A percentile compares a stretch with the other conserved stretches of the same genome.
Evolutionary conservation across 2,329 filamentous ascomycete genomes (phyloP).

Genomic region (Exophiala oligosperma): DNA sequence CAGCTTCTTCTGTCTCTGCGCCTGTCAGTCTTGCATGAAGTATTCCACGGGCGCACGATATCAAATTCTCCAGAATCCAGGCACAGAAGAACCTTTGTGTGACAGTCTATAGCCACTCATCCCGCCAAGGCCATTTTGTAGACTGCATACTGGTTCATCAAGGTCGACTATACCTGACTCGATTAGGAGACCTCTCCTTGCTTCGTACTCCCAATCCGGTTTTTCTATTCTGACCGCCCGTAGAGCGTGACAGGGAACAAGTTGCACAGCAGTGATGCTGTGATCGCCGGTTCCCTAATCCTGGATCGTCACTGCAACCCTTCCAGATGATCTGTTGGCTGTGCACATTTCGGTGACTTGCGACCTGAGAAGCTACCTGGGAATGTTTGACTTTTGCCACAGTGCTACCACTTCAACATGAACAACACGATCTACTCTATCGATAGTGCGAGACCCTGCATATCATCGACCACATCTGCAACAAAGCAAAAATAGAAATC

Average conservation of each 20-base stretch:
- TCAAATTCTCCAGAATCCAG: conserved; percentile 1
- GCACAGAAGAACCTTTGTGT: conserved; percentile 6
- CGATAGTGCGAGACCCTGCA: too few species aligned
- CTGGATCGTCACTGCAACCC: conserved; percentile 1
- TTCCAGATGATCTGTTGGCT: not conserved
- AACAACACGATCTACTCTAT: too few species aligned
- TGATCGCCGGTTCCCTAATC: conserved; percentile 2
- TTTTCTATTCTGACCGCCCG: conserved; percentile 8
- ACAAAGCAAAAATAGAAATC: not conserved
- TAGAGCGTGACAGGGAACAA: conserved; percentile 4
- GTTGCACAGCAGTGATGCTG: not conserved
- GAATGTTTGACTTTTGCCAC: not conserved
- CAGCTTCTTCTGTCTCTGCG: not conserved
- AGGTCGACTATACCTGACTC: conserved; percentile 6
- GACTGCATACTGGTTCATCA: conserved; percentile 5
- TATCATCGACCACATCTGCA: not conserved
- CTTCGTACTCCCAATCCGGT: conserved; percentile 15
- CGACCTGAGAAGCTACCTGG: not conserved
- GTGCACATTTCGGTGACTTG: not conserved
- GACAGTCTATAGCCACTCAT: conserved; percentile 14
- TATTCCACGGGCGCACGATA: not conserved
- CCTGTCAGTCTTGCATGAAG: not conserved
- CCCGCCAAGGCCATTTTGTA: conserved; percentile 7
- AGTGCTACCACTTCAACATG: too few species aligned
- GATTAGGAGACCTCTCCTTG: conserved; percentile 5